Base-by-base conservation (phyloP, 768 basidiomycete genomes). In the Podaxis sp. region DNA sequence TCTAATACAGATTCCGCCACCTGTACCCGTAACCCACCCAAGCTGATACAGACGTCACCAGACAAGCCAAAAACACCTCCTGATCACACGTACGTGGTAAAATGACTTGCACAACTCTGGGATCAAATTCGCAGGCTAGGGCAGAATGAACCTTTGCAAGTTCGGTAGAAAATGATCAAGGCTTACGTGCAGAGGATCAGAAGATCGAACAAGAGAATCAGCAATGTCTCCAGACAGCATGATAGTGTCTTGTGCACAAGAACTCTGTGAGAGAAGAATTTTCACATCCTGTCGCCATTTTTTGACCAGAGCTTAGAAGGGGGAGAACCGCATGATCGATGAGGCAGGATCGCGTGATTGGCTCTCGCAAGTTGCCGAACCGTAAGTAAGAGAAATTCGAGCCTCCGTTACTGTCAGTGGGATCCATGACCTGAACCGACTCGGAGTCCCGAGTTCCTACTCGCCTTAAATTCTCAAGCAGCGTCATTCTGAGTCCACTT, bases 11-110 rank as follows among this genome's bases (percentile, higher is more conserved):
- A 92, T 92, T 0, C 91, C 91, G 26, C 87, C 87, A 5, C 93
- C 93, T 2, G 94, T 95, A 15, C 94, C 93, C 2, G 93, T 95
- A 1, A 95, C 94, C 94, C 94, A 95, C 13, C 94, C 94, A 22
- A 95, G 83, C 77, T 81, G 57, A n/a, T 15, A 4, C 17, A 55
- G 24, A 36, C 46, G 26, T 42, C 52, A n/a, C 44, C 26, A 57
- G 26, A 59, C 68, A 24, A 66, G 52, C 24, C 28, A 8, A 26
- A 2, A 59, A 15, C 36, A 28, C 8, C 33, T 57, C 4, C 7
- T 22, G 44, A 57, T 9, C 19, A 49, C 59, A 51, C 74, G 53
- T 68, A 78, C 75, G 65, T 82, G 82, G 76, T 95, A 95, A 74
- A 96, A 95, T 5, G 86, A 84, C 49, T 84, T 79, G 73, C 94